Conservation (phyloP, 345 rosid species). For the Mangifera indica region DNA sequence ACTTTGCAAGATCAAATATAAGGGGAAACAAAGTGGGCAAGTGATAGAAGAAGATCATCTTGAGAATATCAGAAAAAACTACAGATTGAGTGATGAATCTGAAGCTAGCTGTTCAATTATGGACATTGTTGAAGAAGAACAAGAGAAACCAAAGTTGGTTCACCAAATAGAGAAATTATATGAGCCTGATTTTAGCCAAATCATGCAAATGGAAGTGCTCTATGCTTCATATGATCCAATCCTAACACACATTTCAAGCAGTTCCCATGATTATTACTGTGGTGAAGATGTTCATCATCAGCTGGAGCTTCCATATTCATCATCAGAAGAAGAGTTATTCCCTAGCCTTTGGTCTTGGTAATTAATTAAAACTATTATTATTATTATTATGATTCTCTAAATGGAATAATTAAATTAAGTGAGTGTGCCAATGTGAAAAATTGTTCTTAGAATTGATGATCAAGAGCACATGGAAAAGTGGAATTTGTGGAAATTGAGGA, state of each 20-base stretch:
- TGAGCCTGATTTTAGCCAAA: background rate
- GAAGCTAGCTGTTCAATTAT: background rate
- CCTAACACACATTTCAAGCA: background rate
- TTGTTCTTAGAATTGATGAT: too few relatives aligned
- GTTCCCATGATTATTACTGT: background rate
- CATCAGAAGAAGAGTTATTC: background rate
- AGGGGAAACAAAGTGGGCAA: background rate
- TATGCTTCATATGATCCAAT: background rate
- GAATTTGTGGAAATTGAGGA: too few relatives aligned
- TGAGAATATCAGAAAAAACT: background rate
- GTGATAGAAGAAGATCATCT: background rate
- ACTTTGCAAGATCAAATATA: conserved; percentile 14
- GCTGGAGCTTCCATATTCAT: background rate
- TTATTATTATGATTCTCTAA: too few relatives aligned
- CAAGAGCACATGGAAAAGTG: too few relatives aligned
- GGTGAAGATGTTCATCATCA: background rate
- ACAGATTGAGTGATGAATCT: background rate
- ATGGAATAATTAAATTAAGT: too few relatives aligned
- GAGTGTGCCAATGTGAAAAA: too few relatives aligned
- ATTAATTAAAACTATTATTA: too few relatives aligned
- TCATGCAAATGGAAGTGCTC: background rate
- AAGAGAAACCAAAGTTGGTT: background rate
- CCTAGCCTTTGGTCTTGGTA: conserved; percentile 1
- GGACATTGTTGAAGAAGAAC: background rate
- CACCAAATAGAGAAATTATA: background rate